Evolutionary conservation across 257 asterid species (phyloP).

Genomic region (Thymus quinquecostatus): DNA sequence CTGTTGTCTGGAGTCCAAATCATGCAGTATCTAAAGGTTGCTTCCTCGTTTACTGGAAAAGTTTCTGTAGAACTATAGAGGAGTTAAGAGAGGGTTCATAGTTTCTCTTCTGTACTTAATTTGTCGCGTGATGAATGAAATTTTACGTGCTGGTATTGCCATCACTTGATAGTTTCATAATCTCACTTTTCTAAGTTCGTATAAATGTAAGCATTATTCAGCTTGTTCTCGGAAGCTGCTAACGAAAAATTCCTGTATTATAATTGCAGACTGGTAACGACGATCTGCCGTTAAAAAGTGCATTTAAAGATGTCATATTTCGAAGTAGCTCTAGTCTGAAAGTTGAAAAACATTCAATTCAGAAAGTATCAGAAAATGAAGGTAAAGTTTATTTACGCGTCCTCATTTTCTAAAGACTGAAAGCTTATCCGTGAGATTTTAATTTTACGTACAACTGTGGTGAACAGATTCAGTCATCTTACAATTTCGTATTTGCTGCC

Average conservation of each 20-base stretch:
- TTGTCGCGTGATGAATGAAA: background rate
- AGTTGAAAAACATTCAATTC: slow-evolving; percentile 48
- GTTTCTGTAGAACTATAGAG: background rate
- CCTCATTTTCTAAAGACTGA: background rate
- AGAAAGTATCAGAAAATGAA: slow-evolving; percentile 43
- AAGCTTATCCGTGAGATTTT: slow-evolving; percentile 24
- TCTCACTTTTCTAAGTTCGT: background rate
- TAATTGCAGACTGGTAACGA: slow-evolving; percentile 81
- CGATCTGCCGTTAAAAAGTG: slow-evolving; percentile 82
- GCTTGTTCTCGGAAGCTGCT: slow-evolving; percentile 8
- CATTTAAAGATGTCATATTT: slow-evolving; percentile 87
- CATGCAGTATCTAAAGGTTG: background rate
- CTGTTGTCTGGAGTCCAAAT: slow-evolving; percentile 4
- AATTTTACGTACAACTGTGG: slow-evolving; percentile 24
- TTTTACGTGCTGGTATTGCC: background rate
- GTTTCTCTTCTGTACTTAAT: background rate
- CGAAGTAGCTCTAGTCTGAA: slow-evolving; percentile 48
- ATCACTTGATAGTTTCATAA: background rate
- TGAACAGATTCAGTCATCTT: slow-evolving; percentile 67
- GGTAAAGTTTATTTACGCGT: slow-evolving; percentile 46
- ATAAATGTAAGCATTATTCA: background rate
- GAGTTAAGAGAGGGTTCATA: background rate
- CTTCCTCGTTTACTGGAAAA: background rate
- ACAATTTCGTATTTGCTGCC: slow-evolving; percentile 88
- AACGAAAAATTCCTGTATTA: slow-evolving; percentile 21